Base-by-base conservation (phyloP, 106 monocot species). In the Vanilla planifolia region DNA sequence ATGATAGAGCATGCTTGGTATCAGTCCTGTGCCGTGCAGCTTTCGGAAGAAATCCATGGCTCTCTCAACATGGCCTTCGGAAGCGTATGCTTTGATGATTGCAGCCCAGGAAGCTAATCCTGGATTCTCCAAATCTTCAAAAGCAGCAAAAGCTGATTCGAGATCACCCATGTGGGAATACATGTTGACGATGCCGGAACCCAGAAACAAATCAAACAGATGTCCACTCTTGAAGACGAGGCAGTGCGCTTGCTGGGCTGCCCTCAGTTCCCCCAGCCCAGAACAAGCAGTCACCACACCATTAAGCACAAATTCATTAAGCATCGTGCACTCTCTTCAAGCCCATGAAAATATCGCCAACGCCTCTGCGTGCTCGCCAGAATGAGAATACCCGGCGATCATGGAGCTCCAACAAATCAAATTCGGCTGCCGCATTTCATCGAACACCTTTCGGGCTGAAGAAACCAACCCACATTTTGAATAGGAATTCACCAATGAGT, bases 91-190 rank as follows among this genome's bases (percentile, higher is more conserved):
- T 26, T 45, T 62, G 55, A 75, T 62, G 11, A 75, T 15, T 24
- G 55, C 67, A 55, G 46, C 61, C 74, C 74, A 75, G 11, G 74
- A 62, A 53, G 67, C 68, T 41, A 75, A 61, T 20, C 37, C 60
- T 16, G 55, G 67, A 0, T 44, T 46, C 33, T 51, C 27, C 5
- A 67, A n/a, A 15, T 63, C 55, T 10, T 6, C 51, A 20, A 68
- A 68, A 43, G 55, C 53, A 33, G 10, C 13, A 53, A 14, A 22
- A 16, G 74, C 68, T 44, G 32, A 75, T 34, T 62, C 60, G 33
- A 75, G 4, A 26, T 46, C 34, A 6, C 45, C 34, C 4, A 24
- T 55, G 20, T 63, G 67, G 5, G 55, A 35, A 29, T 75, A 75
- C 55, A 68, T 53, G 34, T 57, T 62, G 37, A 75, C 23, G 2